phyloP scores from a whole-genome alignment of 2,329 filamentous ascomycete genomes.

The Fusarium heterosporum region DNA sequence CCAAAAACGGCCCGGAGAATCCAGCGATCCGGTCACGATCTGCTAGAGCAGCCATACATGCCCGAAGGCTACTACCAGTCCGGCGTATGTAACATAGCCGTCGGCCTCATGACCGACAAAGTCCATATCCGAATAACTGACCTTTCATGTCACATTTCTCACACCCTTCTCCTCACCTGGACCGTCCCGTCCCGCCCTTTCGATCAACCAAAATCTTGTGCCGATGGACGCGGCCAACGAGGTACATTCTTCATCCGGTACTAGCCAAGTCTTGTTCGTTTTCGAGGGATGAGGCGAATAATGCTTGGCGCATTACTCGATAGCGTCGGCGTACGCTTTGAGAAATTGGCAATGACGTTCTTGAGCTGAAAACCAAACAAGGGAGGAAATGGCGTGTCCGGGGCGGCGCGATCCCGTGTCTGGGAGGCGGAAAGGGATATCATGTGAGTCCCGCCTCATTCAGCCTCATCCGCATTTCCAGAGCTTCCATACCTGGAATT shows the following conservation, averaged over 20 bases:
- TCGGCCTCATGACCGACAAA: neutral
- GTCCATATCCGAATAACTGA: constrained; percentile 1
- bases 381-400: constrained; percentile 23
- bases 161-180: constrained; percentile 13
- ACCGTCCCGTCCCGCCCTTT: constrained; percentile 36
- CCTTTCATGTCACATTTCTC: neutral
- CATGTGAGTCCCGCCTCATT: constrained; percentile 10
- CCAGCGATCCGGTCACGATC: constrained; percentile 2
- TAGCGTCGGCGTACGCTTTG: neutral
- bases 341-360: constrained; percentile 11
- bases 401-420: constrained; percentile 38
- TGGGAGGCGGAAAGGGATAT: constrained; percentile 16
- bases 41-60: neutral
- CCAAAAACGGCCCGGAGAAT: constrained; percentile 7
- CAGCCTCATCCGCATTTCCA: constrained; percentile 37
- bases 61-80: neutral
- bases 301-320: constrained; percentile 31
- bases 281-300: constrained; percentile 19
- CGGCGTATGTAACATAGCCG: constrained; percentile 3
- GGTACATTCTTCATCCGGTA: constrained; percentile 8
- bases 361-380: constrained; percentile 3
- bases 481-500: constrained; percentile 13
- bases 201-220: constrained; percentile 8
- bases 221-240: neutral
- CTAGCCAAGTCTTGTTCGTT: constrained; percentile 2